Conservation (phyloP, 2,329 filamentous ascomycete species). For the Fusarium staphyleae region DNA sequence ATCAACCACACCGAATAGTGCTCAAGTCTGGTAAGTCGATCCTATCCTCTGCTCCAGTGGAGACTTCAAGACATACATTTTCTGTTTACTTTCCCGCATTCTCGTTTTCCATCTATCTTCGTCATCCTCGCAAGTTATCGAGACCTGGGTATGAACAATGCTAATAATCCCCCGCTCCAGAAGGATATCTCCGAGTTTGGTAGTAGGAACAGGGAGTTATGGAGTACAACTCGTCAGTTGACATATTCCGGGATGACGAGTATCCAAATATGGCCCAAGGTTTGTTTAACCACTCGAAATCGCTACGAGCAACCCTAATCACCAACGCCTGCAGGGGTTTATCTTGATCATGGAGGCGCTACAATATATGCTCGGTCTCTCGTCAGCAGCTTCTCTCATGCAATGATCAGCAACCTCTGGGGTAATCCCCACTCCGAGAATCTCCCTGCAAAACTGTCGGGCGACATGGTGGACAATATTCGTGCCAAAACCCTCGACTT, state of each 20-base stretch:
- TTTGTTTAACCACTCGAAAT: conserved; percentile 4
- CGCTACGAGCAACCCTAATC: background rate
- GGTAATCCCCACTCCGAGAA: conserved; percentile 74
- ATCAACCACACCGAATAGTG: background rate
- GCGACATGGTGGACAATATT: conserved; percentile 63
- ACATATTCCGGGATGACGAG: conserved; percentile 38
- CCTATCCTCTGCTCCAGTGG: too few species aligned
- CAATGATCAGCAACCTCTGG: conserved; percentile 65
- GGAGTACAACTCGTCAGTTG: conserved; percentile 38
- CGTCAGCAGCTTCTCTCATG: conserved; percentile 60
- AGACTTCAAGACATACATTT: background rate
- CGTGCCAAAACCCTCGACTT: conserved; percentile 62
- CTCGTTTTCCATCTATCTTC: background rate
- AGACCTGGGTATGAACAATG: background rate
- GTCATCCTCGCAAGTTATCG: too few species aligned
- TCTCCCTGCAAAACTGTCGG: conserved; percentile 63
- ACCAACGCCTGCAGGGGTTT: conserved; percentile 44
- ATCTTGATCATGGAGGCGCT: conserved; percentile 65
- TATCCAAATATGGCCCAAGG: conserved; percentile 42
- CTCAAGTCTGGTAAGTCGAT: conserved; percentile 27
- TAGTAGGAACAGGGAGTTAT: conserved; percentile 16
- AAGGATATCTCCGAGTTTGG: conserved; percentile 17
- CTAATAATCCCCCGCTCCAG: conserved; percentile 14
- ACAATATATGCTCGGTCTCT: conserved; percentile 66
- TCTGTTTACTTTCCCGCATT: background rate